Percentiles rank a stretch among this genome's conserved stretches.
Evolutionary conservation across 768 basidiomycete genomes (phyloP).

Genomic region (Rhodotorula diobovata): DNA sequence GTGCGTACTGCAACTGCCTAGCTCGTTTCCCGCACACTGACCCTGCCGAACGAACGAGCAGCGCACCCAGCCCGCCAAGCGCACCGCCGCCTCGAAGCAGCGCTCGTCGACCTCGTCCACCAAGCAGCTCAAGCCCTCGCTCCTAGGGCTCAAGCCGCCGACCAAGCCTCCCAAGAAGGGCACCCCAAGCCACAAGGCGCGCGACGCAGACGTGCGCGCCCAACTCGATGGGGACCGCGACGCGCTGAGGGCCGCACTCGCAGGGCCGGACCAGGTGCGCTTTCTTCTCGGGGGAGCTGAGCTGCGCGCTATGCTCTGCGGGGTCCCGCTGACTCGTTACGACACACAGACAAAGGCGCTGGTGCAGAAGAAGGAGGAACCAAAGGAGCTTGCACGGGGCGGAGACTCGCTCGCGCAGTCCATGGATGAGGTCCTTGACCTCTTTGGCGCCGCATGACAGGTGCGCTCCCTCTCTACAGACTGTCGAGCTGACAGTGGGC

Average conservation of each 20-base stretch:
- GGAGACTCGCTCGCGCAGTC: slow-evolving; percentile 8
- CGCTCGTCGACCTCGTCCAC: not conserved
- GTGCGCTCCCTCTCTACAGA: too few species aligned
- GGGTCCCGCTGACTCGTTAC: too few species aligned
- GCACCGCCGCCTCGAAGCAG: not conserved
- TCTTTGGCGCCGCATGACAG: not conserved
- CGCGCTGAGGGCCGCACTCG: slow-evolving; percentile 1
- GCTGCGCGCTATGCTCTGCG: not conserved
- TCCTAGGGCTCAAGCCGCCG: slow-evolving; percentile 3
- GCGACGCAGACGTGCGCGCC: not conserved
- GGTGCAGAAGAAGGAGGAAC: slow-evolving; percentile 12
- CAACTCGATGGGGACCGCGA: slow-evolving; percentile 1
- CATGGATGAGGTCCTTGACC: slow-evolving; percentile 3
- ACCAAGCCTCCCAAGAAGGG: not conserved
- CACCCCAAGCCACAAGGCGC: not conserved
- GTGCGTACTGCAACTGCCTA: not conserved
- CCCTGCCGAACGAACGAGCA: too few species aligned
- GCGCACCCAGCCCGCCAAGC: not conserved
- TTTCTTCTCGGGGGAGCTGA: too few species aligned
- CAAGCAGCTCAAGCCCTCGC: slow-evolving; percentile 6
- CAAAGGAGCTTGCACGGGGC: not conserved
- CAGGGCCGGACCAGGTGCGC: not conserved
- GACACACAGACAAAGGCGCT: not conserved
- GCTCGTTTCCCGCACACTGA: not conserved
- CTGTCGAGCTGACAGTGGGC: too few species aligned